These are phyloP conservation scores for Kwoniella shandongensis DNA, from an alignment of 768 basidiomycete species.

Conservation along the genomic window DNA sequence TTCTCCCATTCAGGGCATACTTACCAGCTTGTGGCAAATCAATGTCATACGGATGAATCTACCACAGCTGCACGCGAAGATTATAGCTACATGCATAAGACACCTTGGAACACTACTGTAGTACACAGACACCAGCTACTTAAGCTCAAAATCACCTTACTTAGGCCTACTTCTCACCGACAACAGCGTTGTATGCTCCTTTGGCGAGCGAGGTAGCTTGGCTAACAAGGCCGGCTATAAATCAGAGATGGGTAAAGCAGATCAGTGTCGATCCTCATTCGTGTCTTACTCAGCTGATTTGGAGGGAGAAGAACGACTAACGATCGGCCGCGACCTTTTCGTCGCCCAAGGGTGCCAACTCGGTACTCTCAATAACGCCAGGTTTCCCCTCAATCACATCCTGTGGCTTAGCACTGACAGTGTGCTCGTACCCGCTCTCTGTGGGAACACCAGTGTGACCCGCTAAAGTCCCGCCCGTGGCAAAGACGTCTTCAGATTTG, in stretches of 20 bases:
- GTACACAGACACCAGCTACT: no score
- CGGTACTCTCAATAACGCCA: conserved; percentile 34
- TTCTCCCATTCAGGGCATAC: no score
- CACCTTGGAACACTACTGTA: no score
- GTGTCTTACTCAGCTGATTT: no score
- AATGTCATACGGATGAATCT: no score
- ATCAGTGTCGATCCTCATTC: background rate
- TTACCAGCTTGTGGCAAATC: no score
- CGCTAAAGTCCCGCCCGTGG: conserved; percentile 11
- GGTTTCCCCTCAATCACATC: conserved; percentile 26
- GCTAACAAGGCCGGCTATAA: conserved; percentile 20
- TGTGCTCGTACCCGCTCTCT: conserved; percentile 14
- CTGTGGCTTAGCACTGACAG: conserved; percentile 6
- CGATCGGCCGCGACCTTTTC: conserved; percentile 33
- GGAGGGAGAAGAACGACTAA: conserved; percentile 16
- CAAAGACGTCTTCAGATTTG: conserved; percentile 12
- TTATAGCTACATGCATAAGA: no score
- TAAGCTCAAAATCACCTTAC: background rate
- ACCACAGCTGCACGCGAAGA: no score
- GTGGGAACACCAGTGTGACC: conserved; percentile 15
- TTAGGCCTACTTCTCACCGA: conserved; percentile 17
- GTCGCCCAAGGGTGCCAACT: conserved; percentile 31
- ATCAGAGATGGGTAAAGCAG: no score
- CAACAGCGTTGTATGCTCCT: conserved; percentile 24
- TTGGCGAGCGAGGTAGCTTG: conserved; percentile 22